Base-by-base conservation (phyloP, 1,139 yeast genomes). In the Hyphopichia fennica region DNA sequence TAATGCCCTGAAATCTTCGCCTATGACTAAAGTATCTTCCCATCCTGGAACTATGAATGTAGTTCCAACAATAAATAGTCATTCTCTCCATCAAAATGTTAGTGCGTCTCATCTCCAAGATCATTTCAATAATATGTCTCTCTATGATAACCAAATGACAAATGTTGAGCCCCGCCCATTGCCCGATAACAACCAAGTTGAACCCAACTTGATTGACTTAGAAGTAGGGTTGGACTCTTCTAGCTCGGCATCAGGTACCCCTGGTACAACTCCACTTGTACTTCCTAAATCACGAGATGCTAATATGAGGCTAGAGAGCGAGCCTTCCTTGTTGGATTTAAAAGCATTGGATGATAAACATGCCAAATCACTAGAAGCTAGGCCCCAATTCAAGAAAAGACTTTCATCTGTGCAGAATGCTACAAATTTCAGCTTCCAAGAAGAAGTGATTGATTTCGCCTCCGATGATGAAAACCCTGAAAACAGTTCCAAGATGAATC, bases 381-480 rank as follows among this genome's bases (percentile, higher is more conserved):
- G 61, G 38, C 56, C 61, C 9, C 62, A 55, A 40, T 67, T 62
- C 50, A 69, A 67, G 50, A 72, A 69, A 49, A 50, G 67, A 42
- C 52, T 63, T 2, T 52, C 69, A 0, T 60, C 67, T 2, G 51
- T 56, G 14, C 70, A 63, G 34, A 60, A 58, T 25, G 73, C 72
- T 1, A 52, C 67, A 1, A 63, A 57, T 38, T 52, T 71, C 37
- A 63, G 58, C 37, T 64, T 72, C 34, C 68, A 69, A 49, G 77
- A 74, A 50, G 76, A 74, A 46, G 74, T 72, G 7, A 66, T 74
- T 38, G 78, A 74, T 48, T 74, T 72, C 62, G 78, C 74, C 1
- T 69, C 76, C 4, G 79, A 74, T 50, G 78, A 74, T 49, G 79
- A 74, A 45, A 67, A 67, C 43, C 71, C 73, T 1, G 69, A 60